Conservation (phyloP, 2,329 filamentous ascomycete species). For the Monilinia aucupariae region DNA sequence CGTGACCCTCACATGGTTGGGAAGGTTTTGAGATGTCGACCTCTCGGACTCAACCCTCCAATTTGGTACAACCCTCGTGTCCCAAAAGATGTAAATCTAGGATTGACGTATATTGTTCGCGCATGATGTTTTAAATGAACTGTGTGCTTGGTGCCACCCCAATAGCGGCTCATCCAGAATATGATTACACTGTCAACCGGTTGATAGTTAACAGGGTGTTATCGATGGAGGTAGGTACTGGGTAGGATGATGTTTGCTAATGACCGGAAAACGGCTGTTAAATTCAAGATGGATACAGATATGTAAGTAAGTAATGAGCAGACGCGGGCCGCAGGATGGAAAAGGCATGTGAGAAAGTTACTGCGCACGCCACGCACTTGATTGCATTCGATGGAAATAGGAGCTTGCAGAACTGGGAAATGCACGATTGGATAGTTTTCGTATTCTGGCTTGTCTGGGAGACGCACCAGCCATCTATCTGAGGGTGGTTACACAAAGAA, state of each 20-base stretch:
- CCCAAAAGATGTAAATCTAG: slow-evolving; percentile 27
- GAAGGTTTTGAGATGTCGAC: slow-evolving; percentile 10
- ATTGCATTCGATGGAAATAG: slow-evolving; percentile 14
- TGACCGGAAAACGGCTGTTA: slow-evolving; percentile 18
- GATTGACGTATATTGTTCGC: slow-evolving; percentile 22
- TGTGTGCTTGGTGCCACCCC: slow-evolving; percentile 22
- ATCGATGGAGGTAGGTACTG: not conserved
- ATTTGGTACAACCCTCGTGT: slow-evolving; percentile 30
- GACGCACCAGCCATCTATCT: slow-evolving; percentile 14
- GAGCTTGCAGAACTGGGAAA: slow-evolving; percentile 9
- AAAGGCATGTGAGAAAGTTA: slow-evolving; percentile 10
- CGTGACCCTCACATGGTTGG: slow-evolving; percentile 31
- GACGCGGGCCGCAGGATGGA: slow-evolving; percentile 11
- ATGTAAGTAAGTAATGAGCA: slow-evolving; percentile 12
- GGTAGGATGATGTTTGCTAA: slow-evolving; percentile 14
- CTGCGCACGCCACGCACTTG: slow-evolving; percentile 15
- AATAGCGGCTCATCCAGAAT: slow-evolving; percentile 27
- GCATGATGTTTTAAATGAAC: slow-evolving; percentile 20
- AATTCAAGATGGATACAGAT: slow-evolving; percentile 12
- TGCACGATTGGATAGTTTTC: slow-evolving; percentile 10
- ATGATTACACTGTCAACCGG: slow-evolving; percentile 7
- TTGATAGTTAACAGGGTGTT: slow-evolving; percentile 10
- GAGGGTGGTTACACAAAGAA: slow-evolving; percentile 2
- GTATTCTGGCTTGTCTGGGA: not conserved
- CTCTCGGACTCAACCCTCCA: slow-evolving; percentile 18